Conservation (phyloP, 495 filamentous ascomycete species). For the Penicillium tannophilum region DNA sequence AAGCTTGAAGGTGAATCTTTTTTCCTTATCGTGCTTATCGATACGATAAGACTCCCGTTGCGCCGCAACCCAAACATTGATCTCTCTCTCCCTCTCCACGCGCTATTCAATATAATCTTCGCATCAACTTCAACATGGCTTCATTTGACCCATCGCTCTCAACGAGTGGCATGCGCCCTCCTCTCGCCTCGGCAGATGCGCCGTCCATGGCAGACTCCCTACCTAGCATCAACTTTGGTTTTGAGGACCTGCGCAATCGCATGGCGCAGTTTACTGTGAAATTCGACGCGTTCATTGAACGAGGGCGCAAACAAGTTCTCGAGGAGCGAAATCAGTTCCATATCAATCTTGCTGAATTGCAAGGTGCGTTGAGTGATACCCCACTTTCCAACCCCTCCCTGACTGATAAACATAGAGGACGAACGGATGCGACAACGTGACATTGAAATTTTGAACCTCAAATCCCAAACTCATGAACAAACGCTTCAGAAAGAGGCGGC, state of each 20-base stretch:
- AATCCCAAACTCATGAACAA: conserved; percentile 74
- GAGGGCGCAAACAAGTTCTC: conserved; percentile 81
- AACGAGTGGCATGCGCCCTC: conserved; percentile 71
- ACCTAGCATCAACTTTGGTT: conserved; percentile 91
- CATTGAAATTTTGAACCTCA: conserved; percentile 80
- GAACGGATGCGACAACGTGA: conserved; percentile 85
- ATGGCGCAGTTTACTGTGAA: conserved; percentile 91
- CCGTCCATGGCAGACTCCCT: conserved; percentile 78
- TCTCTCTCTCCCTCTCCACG: not conserved
- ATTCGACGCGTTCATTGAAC: conserved; percentile 94
- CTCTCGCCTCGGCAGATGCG: conserved; percentile 57
- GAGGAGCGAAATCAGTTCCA: conserved; percentile 94
- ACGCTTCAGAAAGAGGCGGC: conserved; percentile 82
- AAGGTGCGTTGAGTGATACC: conserved; percentile 59
- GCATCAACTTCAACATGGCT: conserved; percentile 27
- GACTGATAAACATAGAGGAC: conserved; percentile 64
- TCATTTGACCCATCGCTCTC: conserved; percentile 79
- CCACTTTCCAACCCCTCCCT: conserved; percentile 9
- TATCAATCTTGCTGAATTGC: conserved; percentile 83
- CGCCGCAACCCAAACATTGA: conserved; percentile 30
- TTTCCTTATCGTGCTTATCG: conserved; percentile 25
- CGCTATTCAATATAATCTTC: not conserved
- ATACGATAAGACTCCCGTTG: conserved; percentile 32
- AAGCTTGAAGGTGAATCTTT: conserved; percentile 9
- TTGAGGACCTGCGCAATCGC: conserved; percentile 91